Conservation (phyloP, 2,329 filamentous ascomycete genomes). For the Coniosporium tulheliwenetii region DNA sequence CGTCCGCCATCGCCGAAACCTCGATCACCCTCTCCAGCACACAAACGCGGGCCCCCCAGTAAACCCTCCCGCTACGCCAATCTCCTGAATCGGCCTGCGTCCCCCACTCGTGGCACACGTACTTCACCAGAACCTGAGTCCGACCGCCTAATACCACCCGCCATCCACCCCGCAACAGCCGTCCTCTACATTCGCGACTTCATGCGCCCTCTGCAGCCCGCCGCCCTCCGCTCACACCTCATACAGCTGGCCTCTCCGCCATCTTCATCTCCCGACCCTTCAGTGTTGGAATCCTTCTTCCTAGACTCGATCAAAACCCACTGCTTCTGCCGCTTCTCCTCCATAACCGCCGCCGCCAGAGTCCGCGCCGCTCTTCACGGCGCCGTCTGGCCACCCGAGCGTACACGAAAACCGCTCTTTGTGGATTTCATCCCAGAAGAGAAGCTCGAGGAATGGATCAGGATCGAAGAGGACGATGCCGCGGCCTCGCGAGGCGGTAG, state of each 20-base stretch:
- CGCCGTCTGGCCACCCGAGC: conserved; percentile 74
- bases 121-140: background rate
- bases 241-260: conserved; percentile 49
- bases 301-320: conserved; percentile 80
- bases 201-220: conserved; percentile 67
- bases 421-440: conserved; percentile 80
- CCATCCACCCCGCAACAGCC: conserved; percentile 33
- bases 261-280: conserved; percentile 31
- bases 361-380: conserved; percentile 65
- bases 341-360: conserved; percentile 53
- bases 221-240: conserved; percentile 53
- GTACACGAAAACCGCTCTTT: conserved; percentile 67
- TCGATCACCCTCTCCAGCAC: no score
- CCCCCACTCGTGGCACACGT: background rate
- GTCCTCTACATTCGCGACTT: conserved; percentile 83
- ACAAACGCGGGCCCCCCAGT: no score
- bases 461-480: conserved; percentile 28
- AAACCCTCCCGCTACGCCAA: conserved; percentile 14
- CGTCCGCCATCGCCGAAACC: background rate
- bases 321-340: conserved; percentile 62
- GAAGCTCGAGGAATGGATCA: conserved; percentile 57
- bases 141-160: conserved; percentile 12
- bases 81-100: conserved; percentile 5
- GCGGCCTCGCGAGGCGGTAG: conserved; percentile 23
- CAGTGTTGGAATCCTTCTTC: conserved; percentile 53